Percentiles rank a stretch among this genome's conserved stretches.
These are phyloP conservation scores for Mycena capillaripes DNA, from an alignment of 768 basidiomycete species.

Conservation along the genomic window DNA sequence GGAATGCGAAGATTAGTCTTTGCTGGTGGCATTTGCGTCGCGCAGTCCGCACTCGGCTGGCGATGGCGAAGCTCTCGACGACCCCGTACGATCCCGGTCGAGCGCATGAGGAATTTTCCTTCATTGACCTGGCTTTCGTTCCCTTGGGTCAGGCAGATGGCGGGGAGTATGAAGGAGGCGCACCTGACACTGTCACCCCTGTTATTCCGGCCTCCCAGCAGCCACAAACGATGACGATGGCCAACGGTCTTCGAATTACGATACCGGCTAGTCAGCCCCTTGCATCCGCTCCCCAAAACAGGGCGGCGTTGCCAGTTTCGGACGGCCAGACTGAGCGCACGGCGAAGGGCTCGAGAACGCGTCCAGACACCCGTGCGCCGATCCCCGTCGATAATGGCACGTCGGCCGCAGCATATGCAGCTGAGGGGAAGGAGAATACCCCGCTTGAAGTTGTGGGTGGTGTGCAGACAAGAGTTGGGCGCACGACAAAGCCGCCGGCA, in stretches of 20 bases:
- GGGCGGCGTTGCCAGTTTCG: too few relatives aligned
- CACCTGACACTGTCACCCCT: not conserved
- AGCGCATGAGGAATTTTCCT: conserved; percentile 29
- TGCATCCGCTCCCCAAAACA: too few relatives aligned
- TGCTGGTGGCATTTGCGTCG: conserved; percentile 39
- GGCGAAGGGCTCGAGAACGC: too few relatives aligned
- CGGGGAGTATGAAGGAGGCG: conserved; percentile 10
- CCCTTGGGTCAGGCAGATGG: conserved; percentile 12
- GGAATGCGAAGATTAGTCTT: conserved; percentile 33
- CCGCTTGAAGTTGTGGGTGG: too few relatives aligned
- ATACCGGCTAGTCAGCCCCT: too few relatives aligned
- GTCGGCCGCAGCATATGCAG: too few relatives aligned
- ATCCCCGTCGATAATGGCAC: too few relatives aligned
- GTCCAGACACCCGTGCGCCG: too few relatives aligned
- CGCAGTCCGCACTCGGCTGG: conserved; percentile 20
- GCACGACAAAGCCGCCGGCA: too few relatives aligned
- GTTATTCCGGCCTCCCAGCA: not conserved
- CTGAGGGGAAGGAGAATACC: too few relatives aligned
- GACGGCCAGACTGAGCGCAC: too few relatives aligned
- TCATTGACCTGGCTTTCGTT: conserved; percentile 28
- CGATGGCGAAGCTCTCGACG: conserved; percentile 31
- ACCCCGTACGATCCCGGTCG: conserved; percentile 33
- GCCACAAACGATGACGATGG: not conserved
- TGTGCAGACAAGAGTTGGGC: too few relatives aligned
- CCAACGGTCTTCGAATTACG: conserved; percentile 4